A percentile compares a stretch with the other conserved stretches of the same genome.
Evolutionary conservation across 345 rosid genomes (phyloP).

Genomic region (Cochlearia excelsa): DNA sequence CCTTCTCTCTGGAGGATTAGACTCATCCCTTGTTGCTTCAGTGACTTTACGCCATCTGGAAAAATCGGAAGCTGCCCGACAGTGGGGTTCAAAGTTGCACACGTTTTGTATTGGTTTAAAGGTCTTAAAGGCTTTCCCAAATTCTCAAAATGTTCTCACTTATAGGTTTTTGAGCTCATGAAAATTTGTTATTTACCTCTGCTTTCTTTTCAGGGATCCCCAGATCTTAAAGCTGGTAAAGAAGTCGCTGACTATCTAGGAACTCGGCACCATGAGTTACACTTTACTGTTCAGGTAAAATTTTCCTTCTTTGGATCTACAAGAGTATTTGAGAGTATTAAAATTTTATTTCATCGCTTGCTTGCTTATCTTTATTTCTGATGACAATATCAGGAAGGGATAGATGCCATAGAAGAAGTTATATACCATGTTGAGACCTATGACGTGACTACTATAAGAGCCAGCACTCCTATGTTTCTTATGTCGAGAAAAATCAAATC

Average conservation of each 20-base stretch:
- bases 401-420: slow-evolving; percentile 84
- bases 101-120: slow-evolving; percentile 75
- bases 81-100: slow-evolving; percentile 80
- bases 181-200: slow-evolving; percentile 5
- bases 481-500: slow-evolving; percentile 90
- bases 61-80: slow-evolving; percentile 62
- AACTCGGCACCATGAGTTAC: slow-evolving; percentile 75
- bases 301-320: slow-evolving; percentile 12
- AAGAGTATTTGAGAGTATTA: slow-evolving; percentile 12
- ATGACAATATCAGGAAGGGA: slow-evolving; percentile 59
- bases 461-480: slow-evolving; percentile 90
- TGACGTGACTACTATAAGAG: slow-evolving; percentile 83
- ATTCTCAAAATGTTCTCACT: slow-evolving; percentile 3
- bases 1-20: slow-evolving; percentile 83
- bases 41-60: slow-evolving; percentile 65
- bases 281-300: slow-evolving; percentile 78
- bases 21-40: slow-evolving; percentile 84
- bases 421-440: slow-evolving; percentile 82
- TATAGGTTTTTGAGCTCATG: slow-evolving; percentile 13
- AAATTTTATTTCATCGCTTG: not conserved
- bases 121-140: slow-evolving; percentile 40
- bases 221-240: slow-evolving; percentile 70
- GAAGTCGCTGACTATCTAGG: slow-evolving; percentile 81
- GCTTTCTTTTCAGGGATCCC: slow-evolving; percentile 57
- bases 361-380: slow-evolving; percentile 10